Evolutionary conservation across 257 asterid species (phyloP).

Genomic region (Primulina huaijiensis): DNA sequence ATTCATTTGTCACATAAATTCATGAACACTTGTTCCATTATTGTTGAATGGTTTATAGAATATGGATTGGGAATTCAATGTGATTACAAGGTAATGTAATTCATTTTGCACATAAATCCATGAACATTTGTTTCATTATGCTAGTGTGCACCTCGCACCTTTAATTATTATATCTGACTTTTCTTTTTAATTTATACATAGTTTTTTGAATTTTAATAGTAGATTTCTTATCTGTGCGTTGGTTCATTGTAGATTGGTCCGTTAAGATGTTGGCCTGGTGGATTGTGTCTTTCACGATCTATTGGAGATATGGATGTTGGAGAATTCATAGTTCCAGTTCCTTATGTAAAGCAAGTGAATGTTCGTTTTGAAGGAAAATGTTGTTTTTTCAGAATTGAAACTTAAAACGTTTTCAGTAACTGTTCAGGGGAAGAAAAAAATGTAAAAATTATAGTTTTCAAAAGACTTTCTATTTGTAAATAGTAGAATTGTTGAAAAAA

Average conservation of each 20-base stretch:
- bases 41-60: background rate
- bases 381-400: background rate
- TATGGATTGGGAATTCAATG: background rate
- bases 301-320: slow-evolving; percentile 99
- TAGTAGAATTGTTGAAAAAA: background rate
- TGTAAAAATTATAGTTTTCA: background rate
- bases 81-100: too few species aligned
- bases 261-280: slow-evolving; percentile 99
- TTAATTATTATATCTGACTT: background rate
- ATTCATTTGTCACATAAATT: background rate
- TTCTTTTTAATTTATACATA: background rate
- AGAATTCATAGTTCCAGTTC: slow-evolving; percentile 93
- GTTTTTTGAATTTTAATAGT: slow-evolving; percentile 1
- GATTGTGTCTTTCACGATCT: slow-evolving; percentile 93
- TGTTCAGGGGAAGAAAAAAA: background rate
- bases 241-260: slow-evolving; percentile 78
- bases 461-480: too few species aligned
- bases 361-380: slow-evolving; percentile 36
- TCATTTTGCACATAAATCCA: too few species aligned
- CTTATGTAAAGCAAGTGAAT: slow-evolving; percentile 98
- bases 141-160: background rate
- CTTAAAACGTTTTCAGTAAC: background rate
- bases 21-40: background rate
- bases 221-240: slow-evolving; percentile 11
- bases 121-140: too few species aligned